A percentile compares a stretch with the other conserved stretches of the same genome.
phyloP scores from a whole-genome alignment of 768 basidiomycete genomes.

The Suillus decipiens region DNA sequence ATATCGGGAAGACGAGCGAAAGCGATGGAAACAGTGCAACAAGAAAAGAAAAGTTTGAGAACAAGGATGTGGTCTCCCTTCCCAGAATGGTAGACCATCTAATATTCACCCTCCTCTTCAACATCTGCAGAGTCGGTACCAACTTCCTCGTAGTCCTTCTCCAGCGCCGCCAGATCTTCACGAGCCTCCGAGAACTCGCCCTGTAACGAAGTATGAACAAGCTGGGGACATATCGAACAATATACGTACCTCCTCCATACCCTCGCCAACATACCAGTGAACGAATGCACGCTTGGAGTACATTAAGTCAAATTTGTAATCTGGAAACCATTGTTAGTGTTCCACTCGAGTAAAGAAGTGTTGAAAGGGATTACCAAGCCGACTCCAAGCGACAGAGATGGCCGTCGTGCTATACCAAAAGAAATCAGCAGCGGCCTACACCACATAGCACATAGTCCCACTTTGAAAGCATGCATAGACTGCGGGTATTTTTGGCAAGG shows the following conservation, averaged over 20 bases:
- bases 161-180: conserved; percentile 96
- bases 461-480: conserved; percentile 98
- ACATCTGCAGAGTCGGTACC: conserved; percentile 74
- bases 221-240: conserved; percentile 4
- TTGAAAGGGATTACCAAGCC: conserved; percentile 53
- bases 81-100: conserved; percentile 19
- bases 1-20: conserved; percentile 9
- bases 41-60: conserved; percentile 6
- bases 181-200: conserved; percentile 99
- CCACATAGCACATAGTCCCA: conserved; percentile 30
- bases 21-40: conserved; percentile 1
- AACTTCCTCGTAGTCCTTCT: conserved; percentile 94
- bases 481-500: conserved; percentile 90
- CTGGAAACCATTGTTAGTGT: conserved; percentile 36
- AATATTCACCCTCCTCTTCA: conserved; percentile 67
- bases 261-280: conserved; percentile 97
- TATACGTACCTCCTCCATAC: conserved; percentile 86
- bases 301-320: conserved; percentile 98
- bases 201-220: conserved; percentile 30
- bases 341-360: neutral
- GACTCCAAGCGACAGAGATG: conserved; percentile 93
- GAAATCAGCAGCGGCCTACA: conserved; percentile 3
- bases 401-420: conserved; percentile 68
- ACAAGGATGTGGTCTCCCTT: conserved; percentile 5
- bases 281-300: conserved; percentile 95